phyloP scores from a whole-genome alignment of 2,329 filamentous ascomycete genomes.

The Pyrenochaeta sp. region DNA sequence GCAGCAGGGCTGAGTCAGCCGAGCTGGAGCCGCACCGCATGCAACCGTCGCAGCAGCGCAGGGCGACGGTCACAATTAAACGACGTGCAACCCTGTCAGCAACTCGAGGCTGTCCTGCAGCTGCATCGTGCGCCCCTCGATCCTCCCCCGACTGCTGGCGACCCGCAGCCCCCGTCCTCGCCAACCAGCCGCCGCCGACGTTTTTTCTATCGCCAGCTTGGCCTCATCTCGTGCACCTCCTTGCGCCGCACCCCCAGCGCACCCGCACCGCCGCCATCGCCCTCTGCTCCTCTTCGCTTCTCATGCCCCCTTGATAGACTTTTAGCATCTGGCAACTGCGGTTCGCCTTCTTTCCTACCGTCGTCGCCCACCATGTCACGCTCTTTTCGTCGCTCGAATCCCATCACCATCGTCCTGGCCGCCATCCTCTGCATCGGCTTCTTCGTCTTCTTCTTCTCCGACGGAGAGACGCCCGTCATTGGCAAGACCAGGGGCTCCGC shows the following conservation, averaged over 20 bases:
- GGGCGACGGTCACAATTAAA: constrained; percentile 11
- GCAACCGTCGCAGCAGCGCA: constrained; percentile 12
- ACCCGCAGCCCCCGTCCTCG: constrained; percentile 5
- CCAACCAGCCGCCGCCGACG: constrained; percentile 12
- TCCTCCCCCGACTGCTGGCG: constrained; percentile 2
- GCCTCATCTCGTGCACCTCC: constrained; percentile 42
- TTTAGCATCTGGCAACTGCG: constrained; percentile 35
- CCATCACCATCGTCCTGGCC: constrained; percentile 76
- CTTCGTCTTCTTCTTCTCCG: constrained; percentile 68
- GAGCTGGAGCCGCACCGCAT: constrained; percentile 14
- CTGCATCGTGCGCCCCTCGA: constrained; percentile 3
- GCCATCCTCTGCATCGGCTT: constrained; percentile 71
- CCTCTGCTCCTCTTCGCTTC: constrained; percentile 21
- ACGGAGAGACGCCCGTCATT: constrained; percentile 60
- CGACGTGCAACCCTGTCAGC: constrained; percentile 21
- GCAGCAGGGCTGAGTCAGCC: constrained; percentile 16
- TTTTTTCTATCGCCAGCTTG: constrained; percentile 32
- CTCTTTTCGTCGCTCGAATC: constrained; percentile 78
- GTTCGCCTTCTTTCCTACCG: constrained; percentile 33
- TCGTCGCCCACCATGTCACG: constrained; percentile 62
- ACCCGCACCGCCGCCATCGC: constrained; percentile 15
- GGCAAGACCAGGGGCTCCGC: constrained; percentile 58
- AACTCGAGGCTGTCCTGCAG: constrained; percentile 10
- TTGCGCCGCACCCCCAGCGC: constrained; percentile 27
- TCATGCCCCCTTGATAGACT: constrained; percentile 45